Evolutionary conservation across 1,139 yeast genomes (phyloP), one percentile per base, ranked within the genome.

Genomic region (Hansenula lynferdii): DNA sequence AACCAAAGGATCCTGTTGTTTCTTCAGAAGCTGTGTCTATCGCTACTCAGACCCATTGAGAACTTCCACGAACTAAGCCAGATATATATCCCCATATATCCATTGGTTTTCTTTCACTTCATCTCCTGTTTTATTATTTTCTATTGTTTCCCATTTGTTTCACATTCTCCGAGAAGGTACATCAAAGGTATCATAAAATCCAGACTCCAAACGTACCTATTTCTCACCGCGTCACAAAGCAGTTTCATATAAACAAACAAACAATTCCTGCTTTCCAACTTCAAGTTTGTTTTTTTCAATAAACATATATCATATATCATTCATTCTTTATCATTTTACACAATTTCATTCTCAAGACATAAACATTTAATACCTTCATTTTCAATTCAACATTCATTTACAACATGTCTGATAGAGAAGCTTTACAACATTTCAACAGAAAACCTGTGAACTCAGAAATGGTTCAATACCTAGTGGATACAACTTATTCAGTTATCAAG

Each of bases 401-500:
- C 20, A 31, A 17, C 16, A 70, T 69, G 77, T 65, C 77, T 23
- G 80, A 76, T 58, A 60, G 64, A 38, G 71, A 73, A 45, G 96
- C 96, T 3, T 74, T 90, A 42, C 75, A 78, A 50, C 65, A 76
- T 42, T 89, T 90, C 57, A 69, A 89, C 42, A 75, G 83, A 61
- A 84, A 77, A 58, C 85, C 94, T 20, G 95, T 90, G 40, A 67
- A 75, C 40, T 65, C 74, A 34, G 84, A 85, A 43, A 90, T 90
- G 97, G 77, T 90, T 36, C 72, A 75, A 43, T 84, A 82, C 56
- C 70, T 90, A 49, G 96, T 84, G 9, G 70, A 85, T 26, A 83
- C 95, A 37, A 86, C 97, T 21, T 70, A 72, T 44, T 79, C 95
- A 8, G 85, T 90, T 44, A 85, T 90, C 50, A 80, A 78, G 50